These are phyloP conservation scores for Sophora flavescens DNA, from an alignment of 306 rosid species.

Conservation along the genomic window DNA sequence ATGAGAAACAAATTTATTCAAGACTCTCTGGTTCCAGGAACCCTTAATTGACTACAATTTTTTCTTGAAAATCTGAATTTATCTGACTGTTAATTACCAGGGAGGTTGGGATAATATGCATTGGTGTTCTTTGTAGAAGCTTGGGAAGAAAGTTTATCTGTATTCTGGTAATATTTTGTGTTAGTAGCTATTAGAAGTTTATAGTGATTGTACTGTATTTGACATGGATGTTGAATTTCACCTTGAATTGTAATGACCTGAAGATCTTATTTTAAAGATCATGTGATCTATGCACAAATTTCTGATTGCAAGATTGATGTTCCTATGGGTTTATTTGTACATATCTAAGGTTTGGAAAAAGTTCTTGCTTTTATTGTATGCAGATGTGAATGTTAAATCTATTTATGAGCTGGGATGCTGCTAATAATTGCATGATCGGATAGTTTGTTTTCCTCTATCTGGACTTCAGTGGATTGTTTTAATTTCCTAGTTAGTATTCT, in stretches of 20 bases:
- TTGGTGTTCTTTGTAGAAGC: not conserved
- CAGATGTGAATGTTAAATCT: not conserved
- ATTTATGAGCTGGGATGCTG: slow-evolving; percentile 8
- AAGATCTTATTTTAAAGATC: not conserved
- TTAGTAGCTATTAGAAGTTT: not conserved
- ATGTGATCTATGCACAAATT: slow-evolving; percentile 11
- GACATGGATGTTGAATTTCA: slow-evolving; percentile 14
- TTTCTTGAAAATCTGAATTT: not conserved
- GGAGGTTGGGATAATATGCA: not conserved
- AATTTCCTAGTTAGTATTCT: not conserved
- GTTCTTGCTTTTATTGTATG: not conserved
- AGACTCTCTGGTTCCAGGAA: not conserved
- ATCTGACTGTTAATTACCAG: not conserved
- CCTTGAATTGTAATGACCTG: slow-evolving; percentile 6
- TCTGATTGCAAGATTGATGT: not conserved
- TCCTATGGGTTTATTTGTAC: not conserved
- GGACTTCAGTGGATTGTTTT: slow-evolving; percentile 22
- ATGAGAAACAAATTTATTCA: slow-evolving; percentile 8
- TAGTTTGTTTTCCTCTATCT: slow-evolving; percentile 27
- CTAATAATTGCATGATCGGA: not conserved
- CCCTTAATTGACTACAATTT: not conserved
- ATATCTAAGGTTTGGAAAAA: not conserved
- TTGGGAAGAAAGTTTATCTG: not conserved
- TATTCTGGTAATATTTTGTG: not conserved
- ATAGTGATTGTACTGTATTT: not conserved